phyloP scores from a whole-genome alignment of 768 basidiomycete genomes.

The Boletus sensibilis region DNA sequence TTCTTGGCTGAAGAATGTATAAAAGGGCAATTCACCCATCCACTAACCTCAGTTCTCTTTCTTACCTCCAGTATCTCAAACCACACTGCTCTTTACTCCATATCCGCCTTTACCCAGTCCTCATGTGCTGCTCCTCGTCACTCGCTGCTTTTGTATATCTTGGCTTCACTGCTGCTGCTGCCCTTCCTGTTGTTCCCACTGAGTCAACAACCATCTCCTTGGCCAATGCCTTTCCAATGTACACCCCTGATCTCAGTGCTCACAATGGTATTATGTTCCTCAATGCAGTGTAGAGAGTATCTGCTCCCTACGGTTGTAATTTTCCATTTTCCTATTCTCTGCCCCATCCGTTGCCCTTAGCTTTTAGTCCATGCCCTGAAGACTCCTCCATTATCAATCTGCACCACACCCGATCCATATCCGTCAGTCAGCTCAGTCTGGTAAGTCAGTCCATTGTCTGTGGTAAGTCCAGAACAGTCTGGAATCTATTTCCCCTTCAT shows the following conservation, averaged over 20 bases:
- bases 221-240: background rate
- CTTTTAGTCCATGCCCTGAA: too few relatives aligned
- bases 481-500: too few relatives aligned
- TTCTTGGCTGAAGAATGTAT: background rate
- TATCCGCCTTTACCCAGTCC: background rate
- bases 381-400: too few relatives aligned
- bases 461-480: too few relatives aligned
- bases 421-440: too few relatives aligned
- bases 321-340: too few relatives aligned
- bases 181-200: background rate
- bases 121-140: conserved; percentile 6
- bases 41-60: background rate
- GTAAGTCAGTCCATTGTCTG: too few relatives aligned
- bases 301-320: too few relatives aligned
- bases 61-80: background rate
- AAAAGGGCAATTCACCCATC: background rate
- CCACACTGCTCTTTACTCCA: background rate
- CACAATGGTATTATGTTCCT: background rate
- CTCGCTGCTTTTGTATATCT: conserved; percentile 5
- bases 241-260: background rate
- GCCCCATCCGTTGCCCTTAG: too few relatives aligned
- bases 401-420: too few relatives aligned
- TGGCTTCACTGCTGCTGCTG: background rate
- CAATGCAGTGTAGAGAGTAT: too few relatives aligned
- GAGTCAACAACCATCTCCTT: background rate